Conservation (phyloP, 495 filamentous ascomycete species). For the Elasticomyces elasticus region DNA sequence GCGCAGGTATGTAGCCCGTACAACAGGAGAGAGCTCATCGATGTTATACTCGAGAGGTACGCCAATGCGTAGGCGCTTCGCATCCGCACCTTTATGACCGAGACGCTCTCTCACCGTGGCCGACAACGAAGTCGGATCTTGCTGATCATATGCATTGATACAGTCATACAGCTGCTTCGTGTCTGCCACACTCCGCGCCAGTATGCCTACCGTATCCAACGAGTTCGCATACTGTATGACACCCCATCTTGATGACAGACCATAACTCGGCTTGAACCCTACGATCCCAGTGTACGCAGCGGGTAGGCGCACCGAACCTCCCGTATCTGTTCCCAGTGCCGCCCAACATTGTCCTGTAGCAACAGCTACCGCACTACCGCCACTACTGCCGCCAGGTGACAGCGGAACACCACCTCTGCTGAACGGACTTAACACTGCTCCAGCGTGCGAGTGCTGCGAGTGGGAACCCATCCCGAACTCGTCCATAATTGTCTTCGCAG, state of each 20-base stretch:
- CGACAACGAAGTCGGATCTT: conserved; percentile 69
- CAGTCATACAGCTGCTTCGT: conserved; percentile 48
- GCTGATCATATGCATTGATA: conserved; percentile 53
- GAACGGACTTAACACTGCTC: conserved; percentile 47
- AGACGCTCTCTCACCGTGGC: conserved; percentile 36
- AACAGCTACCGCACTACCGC: conserved; percentile 84
- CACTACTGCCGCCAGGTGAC: conserved; percentile 86
- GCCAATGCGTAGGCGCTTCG: conserved; percentile 44
- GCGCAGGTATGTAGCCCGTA: conserved; percentile 59
- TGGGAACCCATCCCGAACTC: conserved; percentile 99
- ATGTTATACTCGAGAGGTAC: conserved; percentile 85
- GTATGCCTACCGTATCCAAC: conserved; percentile 81
- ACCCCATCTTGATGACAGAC: conserved; percentile 72
- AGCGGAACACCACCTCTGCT: conserved; percentile 19
- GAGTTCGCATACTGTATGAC: conserved; percentile 95
- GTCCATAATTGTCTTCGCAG: conserved; percentile 85
- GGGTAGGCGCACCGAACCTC: conserved; percentile 83
- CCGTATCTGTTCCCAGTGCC: conserved; percentile 91
- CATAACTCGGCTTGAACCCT: conserved; percentile 92
- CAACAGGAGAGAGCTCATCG: conserved; percentile 56
- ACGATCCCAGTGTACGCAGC: conserved; percentile 81
- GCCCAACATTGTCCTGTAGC: conserved; percentile 58
- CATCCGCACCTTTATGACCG: background rate
- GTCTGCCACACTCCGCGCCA: conserved; percentile 43
- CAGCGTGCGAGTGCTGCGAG: conserved; percentile 63